Conservation (phyloP, 148 eudicot species). For the Rhododendron williamsianum region DNA sequence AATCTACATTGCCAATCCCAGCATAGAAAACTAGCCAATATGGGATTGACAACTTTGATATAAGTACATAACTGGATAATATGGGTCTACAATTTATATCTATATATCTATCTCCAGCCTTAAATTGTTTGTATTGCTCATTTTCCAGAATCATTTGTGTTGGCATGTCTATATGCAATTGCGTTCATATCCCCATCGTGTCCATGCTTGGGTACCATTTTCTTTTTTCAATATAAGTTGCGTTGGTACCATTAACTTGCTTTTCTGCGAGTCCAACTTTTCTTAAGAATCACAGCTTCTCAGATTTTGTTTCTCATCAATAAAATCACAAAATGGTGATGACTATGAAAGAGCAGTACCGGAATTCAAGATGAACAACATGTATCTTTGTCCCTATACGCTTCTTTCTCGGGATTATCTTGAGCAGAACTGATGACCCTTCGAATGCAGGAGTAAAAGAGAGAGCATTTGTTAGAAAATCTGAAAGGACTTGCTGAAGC, state of each 20-base stretch:
- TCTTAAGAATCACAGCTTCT: not conserved
- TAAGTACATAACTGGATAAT: not conserved
- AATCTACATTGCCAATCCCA: not conserved
- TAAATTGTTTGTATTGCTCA: not conserved
- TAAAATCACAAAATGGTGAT: not conserved
- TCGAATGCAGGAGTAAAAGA: constrained; percentile 57
- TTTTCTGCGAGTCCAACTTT: not conserved
- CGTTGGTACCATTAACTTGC: not conserved
- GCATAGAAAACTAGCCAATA: not conserved
- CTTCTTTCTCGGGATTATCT: constrained; percentile 48
- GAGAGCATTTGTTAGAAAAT: constrained; percentile 61
- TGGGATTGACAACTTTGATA: not conserved
- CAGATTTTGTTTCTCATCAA: not conserved
- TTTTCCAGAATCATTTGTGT: not conserved
- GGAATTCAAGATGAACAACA: constrained; percentile 70
- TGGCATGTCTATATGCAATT: not conserved
- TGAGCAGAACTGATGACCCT: constrained; percentile 53
- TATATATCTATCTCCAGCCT: not conserved
- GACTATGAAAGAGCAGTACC: constrained; percentile 35
- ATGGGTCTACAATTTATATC: not conserved
- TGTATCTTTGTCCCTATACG: constrained; percentile 54
- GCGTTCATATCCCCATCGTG: not conserved
- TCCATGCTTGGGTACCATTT: not conserved
- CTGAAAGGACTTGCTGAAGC: constrained; percentile 91
- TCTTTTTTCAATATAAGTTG: not conserved